Conservation (phyloP, 768 basidiomycete species). For the Tulasnella sp. region DNA sequence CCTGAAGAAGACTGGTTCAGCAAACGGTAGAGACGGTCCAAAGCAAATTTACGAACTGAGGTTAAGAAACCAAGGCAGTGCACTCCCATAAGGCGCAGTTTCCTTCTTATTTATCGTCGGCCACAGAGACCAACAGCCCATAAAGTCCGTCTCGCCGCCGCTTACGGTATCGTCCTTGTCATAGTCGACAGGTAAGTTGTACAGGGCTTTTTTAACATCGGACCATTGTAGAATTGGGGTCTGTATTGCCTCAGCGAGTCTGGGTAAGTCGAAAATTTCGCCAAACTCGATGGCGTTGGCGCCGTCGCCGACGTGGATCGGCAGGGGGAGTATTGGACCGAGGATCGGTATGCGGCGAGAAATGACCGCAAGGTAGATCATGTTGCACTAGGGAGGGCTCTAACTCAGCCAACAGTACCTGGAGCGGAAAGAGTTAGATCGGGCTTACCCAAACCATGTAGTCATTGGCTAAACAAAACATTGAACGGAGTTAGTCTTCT, state of each 20-base stretch:
- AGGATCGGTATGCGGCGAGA: slow-evolving; percentile 6
- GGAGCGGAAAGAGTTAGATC: not conserved
- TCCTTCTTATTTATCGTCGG: not conserved
- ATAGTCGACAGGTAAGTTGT: not conserved
- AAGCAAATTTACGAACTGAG: not conserved
- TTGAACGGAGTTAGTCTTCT: not conserved
- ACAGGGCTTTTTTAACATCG: slow-evolving; percentile 45
- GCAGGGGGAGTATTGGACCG: not conserved
- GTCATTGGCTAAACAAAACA: not conserved
- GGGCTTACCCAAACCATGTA: not conserved
- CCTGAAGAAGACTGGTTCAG: not conserved
- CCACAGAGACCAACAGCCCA: slow-evolving; percentile 19
- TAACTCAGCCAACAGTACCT: not conserved
- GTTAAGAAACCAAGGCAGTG: not conserved
- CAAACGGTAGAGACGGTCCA: not conserved
- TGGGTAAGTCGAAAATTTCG: slow-evolving; percentile 52
- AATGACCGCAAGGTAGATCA: slow-evolving; percentile 10
- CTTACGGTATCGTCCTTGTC: not conserved
- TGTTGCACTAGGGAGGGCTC: not conserved
- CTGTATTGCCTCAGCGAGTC: slow-evolving; percentile 39
- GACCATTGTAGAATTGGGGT: slow-evolving; percentile 55
- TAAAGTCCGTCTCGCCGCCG: not conserved
- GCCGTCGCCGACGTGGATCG: not conserved
- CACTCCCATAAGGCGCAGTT: not conserved
- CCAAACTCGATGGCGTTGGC: slow-evolving; percentile 34